Base-by-base conservation (phyloP, 2,329 filamentous ascomycete species). In the Colletotrichum phormii region DNA sequence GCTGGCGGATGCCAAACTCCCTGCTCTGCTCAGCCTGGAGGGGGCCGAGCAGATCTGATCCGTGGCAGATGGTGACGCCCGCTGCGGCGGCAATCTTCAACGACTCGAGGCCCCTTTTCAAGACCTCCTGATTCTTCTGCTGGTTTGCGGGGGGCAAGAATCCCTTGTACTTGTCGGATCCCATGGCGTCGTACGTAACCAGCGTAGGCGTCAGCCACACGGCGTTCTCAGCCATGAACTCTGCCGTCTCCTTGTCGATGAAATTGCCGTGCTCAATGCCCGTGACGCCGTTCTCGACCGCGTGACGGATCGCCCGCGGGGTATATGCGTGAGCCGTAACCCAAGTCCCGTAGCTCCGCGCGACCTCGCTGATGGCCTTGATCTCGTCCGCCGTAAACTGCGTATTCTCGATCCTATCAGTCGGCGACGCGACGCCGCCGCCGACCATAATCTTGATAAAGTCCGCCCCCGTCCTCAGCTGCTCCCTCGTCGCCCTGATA, bases 381-480 rank as follows among this genome's bases (percentile, higher is more conserved):
- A 91, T 86, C 80, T 91, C 90, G 46, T 85, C 86, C 0, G 84
- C 80, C 0, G 88, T 88, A 79, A 91, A 91, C 77, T 91, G 89
- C 15, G 87, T 79, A 75, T 86, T 84, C 8, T 86, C 84, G 12
- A 91, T 80, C 51, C 80, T 81, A 76, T 91, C 89, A 0, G 88
- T 89, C 0, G 88, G 88, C 12, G 84, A 87, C 0, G 86, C 84
- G 1, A 91, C 89, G 9, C 90, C 89, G 1, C 90, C 89, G 5
- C 85, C 85, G 0, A 83, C 83, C 88, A 91, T 91, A 74, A 92
- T 89, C 78, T 91, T 91, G 78, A 92, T 85, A 75, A 91, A 91
- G 76, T 91, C 88, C 0, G 88, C 87, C 2, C 89, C 89, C 9
- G 80, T 82, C 3, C 89, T 82, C 0, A 92, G 78, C 77, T 91